Evolutionary conservation across 2,329 filamentous ascomycete species (phyloP).

Genomic region (Exophiala sp.): DNA sequence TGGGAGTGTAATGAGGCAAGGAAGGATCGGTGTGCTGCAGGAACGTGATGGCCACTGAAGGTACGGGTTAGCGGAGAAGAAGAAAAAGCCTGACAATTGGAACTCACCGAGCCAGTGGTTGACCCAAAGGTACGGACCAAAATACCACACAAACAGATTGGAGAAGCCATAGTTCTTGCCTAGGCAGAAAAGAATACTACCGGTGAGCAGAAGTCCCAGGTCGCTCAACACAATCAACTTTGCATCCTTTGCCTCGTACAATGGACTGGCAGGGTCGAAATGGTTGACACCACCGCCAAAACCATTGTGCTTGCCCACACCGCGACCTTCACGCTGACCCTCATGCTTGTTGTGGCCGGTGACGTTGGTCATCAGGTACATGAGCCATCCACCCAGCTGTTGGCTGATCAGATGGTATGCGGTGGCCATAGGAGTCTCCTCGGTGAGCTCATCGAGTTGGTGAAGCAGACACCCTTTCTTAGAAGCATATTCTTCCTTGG

Average conservation of each 20-base stretch:
- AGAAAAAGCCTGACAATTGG: not conserved
- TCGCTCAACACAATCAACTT: constrained; percentile 82
- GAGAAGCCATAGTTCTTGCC: constrained; percentile 72
- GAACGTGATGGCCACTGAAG: constrained; percentile 85
- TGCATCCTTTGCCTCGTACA: constrained; percentile 88
- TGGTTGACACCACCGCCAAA: constrained; percentile 80
- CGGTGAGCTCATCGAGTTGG: constrained; percentile 79
- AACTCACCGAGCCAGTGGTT: constrained; percentile 96
- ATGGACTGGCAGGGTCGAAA: constrained; percentile 78
- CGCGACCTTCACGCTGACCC: constrained; percentile 84
- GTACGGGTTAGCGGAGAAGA: not conserved
- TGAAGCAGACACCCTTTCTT: constrained; percentile 68
- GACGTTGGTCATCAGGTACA: constrained; percentile 86
- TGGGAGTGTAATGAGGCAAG: constrained; percentile 82
- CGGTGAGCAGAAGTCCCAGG: constrained; percentile 64
- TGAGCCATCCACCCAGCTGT: constrained; percentile 87
- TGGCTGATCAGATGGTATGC: constrained; percentile 68
- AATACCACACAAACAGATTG: constrained; percentile 93
- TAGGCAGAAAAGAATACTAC: constrained; percentile 59
- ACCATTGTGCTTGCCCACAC: constrained; percentile 86
- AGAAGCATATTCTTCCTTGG: constrained; percentile 70
- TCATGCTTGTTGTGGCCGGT: constrained; percentile 96
- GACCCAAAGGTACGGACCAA: constrained; percentile 91
- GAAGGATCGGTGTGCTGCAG: constrained; percentile 94
- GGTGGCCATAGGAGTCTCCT: constrained; percentile 88